A percentile compares a stretch with the other conserved stretches of the same genome.
Evolutionary conservation across 2,329 filamentous ascomycete genomes (phyloP).

Genomic region (Aureobasidium sp.): DNA sequence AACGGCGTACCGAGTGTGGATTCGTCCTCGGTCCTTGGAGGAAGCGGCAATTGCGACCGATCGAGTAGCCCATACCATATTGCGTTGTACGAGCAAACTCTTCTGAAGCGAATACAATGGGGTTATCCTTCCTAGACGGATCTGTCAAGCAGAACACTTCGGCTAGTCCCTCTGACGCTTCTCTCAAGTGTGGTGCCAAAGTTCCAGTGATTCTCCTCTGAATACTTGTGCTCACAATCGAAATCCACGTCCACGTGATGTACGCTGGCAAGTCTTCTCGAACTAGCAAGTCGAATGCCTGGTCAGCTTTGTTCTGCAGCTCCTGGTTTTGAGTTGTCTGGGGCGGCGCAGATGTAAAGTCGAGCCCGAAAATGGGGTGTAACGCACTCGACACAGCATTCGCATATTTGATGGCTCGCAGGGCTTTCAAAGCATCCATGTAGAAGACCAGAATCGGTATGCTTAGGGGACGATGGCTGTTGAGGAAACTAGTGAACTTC

Average conservation of each 20-base stretch:
- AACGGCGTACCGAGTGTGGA: slow-evolving; percentile 51
- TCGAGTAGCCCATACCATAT: slow-evolving; percentile 64
- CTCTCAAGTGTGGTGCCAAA: slow-evolving; percentile 54
- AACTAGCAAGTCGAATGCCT: slow-evolving; percentile 58
- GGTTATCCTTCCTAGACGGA: slow-evolving; percentile 51
- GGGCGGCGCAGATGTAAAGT: slow-evolving; percentile 48
- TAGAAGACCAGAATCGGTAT: slow-evolving; percentile 64
- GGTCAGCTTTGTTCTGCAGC: slow-evolving; percentile 56
- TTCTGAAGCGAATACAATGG: slow-evolving; percentile 57
- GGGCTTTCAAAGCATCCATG: slow-evolving; percentile 61
- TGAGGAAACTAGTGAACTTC: slow-evolving; percentile 61
- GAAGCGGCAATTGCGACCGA: slow-evolving; percentile 72
- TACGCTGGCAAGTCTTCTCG: slow-evolving; percentile 65
- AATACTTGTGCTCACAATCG: slow-evolving; percentile 63
- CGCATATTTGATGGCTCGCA: slow-evolving; percentile 63
- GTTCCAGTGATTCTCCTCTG: slow-evolving; percentile 61
- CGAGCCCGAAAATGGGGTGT: slow-evolving; percentile 47
- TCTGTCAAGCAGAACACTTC: slow-evolving; percentile 74
- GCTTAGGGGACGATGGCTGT: slow-evolving; percentile 52
- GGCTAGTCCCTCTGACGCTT: slow-evolving; percentile 66
- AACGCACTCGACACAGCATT: slow-evolving; percentile 60
- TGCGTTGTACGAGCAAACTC: slow-evolving; percentile 69
- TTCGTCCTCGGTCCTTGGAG: slow-evolving; percentile 69
- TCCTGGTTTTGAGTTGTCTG: slow-evolving; percentile 50
- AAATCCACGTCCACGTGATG: slow-evolving; percentile 61